Evolutionary conservation across 2,329 filamentous ascomycete genomes (phyloP), one percentile per base, ranked within the genome.

Genomic region (Huntiella decipiens): DNA sequence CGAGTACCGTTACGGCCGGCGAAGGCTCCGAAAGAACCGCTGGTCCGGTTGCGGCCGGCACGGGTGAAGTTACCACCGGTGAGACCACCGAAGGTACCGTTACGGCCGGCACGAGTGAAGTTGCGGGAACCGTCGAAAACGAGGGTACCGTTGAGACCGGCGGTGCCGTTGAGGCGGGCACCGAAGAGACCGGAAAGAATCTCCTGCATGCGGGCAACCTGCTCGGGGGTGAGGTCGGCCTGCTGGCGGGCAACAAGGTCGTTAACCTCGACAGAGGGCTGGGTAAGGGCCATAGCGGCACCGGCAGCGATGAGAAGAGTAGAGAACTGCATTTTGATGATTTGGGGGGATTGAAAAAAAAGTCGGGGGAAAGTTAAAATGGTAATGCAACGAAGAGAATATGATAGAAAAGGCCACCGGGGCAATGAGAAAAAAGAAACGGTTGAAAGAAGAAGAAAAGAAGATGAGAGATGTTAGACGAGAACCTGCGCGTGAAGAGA

Each of bases 211-310:
- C 28, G 39, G n/a, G 28, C 39, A 10, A 31, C 5, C n/a, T 31
- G 28, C 39, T 42, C 39, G n/a, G 39, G 39, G 19, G 39, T 13
- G n/a, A 42, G 39, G 6, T 42, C 22, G 19, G 8, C 17, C 6
- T 28, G 22, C 22, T 42, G 39, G 22, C 39, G 39, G 35, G 35
- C 15, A 15, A 31, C 16, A 10, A 44, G 43, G 32, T 17, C 64
- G n/a, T 62, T 57, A n/a, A 66, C 65, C 7, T 57, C 57, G 31
- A 62, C 58, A 53, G 76, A 73, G 38, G 38, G 12, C 19, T 39
- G 38, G 38, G 54, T 63, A 64, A 43, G 71, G 64, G 59, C 76
- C 81, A 61, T 81, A 75, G 55, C 77, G 74, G 43, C 76, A 77
- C 51, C 39, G 39, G 77, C 80, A 7, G 69, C 64, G 53, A 22